Conservation (phyloP, 495 filamentous ascomycete genomes). For the Hypoxylon lienhwacheense region DNA sequence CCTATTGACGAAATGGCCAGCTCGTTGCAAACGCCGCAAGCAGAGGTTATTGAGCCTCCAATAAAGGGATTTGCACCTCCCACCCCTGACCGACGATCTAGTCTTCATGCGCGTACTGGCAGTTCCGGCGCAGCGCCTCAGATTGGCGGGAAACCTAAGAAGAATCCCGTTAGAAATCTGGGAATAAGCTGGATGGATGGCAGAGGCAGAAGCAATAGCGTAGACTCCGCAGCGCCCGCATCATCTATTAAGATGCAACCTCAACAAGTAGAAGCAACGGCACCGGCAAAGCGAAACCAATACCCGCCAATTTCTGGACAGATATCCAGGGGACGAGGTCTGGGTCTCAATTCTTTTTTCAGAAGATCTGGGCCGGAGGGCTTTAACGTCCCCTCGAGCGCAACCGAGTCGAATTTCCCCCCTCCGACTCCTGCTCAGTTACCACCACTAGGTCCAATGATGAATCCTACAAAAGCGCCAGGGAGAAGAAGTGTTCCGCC, state of each 20-base stretch:
- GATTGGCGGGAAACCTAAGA: slow-evolving; percentile 33
- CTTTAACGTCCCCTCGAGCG: slow-evolving; percentile 35
- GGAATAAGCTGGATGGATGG: slow-evolving; percentile 15
- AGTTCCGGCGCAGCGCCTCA: slow-evolving; percentile 24
- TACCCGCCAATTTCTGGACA: slow-evolving; percentile 51
- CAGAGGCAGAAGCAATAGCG: slow-evolving; percentile 45
- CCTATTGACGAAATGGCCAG: slow-evolving; percentile 43
- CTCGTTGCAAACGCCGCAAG: slow-evolving; percentile 36
- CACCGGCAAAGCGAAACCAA: slow-evolving; percentile 44
- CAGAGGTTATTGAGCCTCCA: slow-evolving; percentile 32
- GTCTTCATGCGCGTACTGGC: slow-evolving; percentile 44
- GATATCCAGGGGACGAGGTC: slow-evolving; percentile 38
- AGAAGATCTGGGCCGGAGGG: slow-evolving; percentile 39
- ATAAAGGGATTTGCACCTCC: slow-evolving; percentile 32
- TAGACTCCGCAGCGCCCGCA: slow-evolving; percentile 30
- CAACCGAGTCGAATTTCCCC: slow-evolving; percentile 42
- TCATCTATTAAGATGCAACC: background rate
- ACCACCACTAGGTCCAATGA: slow-evolving; percentile 4
- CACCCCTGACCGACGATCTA: slow-evolving; percentile 49
- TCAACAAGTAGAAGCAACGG: slow-evolving; percentile 7
- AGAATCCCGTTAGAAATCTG: slow-evolving; percentile 24
- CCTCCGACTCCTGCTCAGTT: slow-evolving; percentile 22
- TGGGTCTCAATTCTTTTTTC: slow-evolving; percentile 44
- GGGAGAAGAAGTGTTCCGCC: slow-evolving; percentile 36
- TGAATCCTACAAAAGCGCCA: slow-evolving; percentile 6